Evolutionary conservation across 371 early-diverging fungal genomes (phyloP).

Genomic region (Mortierella sp.): DNA sequence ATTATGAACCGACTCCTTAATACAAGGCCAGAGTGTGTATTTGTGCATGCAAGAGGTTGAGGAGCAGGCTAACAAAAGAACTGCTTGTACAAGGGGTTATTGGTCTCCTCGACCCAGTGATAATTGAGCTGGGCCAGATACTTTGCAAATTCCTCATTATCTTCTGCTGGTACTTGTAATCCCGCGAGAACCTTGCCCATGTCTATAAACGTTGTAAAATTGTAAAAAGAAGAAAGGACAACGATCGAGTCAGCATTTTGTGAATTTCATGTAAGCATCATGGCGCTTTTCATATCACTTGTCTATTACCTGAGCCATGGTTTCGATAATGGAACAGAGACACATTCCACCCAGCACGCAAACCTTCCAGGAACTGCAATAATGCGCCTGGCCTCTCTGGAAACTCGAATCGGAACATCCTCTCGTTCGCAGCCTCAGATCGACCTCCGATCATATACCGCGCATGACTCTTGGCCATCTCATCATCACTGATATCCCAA

Average conservation of each 20-base stretch:
- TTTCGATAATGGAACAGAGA: conserved; percentile 97
- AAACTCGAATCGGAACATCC: conserved; percentile 93
- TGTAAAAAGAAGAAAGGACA: background rate
- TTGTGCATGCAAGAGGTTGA: too few species aligned
- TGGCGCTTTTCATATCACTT: too few species aligned
- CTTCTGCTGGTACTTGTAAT: conserved; percentile 87
- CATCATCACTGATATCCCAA: conserved; percentile 89
- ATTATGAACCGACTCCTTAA: too few species aligned
- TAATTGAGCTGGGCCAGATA: conserved; percentile 84
- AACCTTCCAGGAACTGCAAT: conserved; percentile 80
- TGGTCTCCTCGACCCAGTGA: conserved; percentile 89
- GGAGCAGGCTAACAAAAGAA: conserved; percentile 64
- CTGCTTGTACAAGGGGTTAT: conserved; percentile 86
- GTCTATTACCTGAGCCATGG: conserved; percentile 85
- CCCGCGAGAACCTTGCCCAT: conserved; percentile 93
- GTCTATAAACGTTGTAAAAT: conserved; percentile 65
- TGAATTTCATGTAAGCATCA: too few species aligned
- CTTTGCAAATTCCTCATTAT: conserved; percentile 67
- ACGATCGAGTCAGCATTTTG: background rate
- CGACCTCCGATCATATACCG: conserved; percentile 93
- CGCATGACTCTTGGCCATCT: conserved; percentile 95
- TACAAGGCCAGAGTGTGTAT: too few species aligned
- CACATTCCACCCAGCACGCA: conserved; percentile 88
- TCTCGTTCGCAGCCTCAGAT: conserved; percentile 80
- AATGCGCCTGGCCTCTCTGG: conserved; percentile 96